Conservation (phyloP, 148 eudicot species). For the Bassia scoparia region DNA sequence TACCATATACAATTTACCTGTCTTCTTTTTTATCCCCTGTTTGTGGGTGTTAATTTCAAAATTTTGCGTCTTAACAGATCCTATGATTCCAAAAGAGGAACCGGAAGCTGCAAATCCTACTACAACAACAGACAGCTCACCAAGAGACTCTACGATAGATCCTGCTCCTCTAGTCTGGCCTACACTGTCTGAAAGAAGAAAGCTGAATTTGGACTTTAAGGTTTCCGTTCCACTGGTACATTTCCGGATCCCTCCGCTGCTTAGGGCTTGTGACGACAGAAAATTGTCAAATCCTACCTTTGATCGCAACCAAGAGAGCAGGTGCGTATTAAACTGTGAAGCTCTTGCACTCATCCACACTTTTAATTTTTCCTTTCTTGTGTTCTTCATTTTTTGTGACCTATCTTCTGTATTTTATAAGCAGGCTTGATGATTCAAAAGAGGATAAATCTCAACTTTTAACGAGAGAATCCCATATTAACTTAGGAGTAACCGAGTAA, state of each 20-base stretch:
- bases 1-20: too few species aligned
- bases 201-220: slow-evolving; percentile 23
- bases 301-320: slow-evolving; percentile 16
- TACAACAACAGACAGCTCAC: slow-evolving; percentile 15
- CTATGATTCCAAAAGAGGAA: slow-evolving; percentile 25
- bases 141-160: slow-evolving; percentile 18
- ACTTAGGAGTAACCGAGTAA: slow-evolving; percentile 19
- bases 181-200: slow-evolving; percentile 23
- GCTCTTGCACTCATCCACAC: neutral
- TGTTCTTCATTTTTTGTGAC: neutral
- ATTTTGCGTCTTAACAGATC: slow-evolving; percentile 1
- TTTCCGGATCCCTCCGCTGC: slow-evolving; percentile 23
- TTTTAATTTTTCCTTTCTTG: neutral
- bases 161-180: too few species aligned
- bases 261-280: slow-evolving; percentile 24
- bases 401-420: neutral
- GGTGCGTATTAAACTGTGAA: slow-evolving; percentile 24
- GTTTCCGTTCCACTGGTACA: slow-evolving; percentile 25
- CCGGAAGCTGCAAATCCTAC: slow-evolving; percentile 21
- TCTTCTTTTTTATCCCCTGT: too few species aligned
- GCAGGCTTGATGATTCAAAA: slow-evolving; percentile 29
- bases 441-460: slow-evolving; percentile 19
- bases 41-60: neutral
- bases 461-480: slow-evolving; percentile 19
- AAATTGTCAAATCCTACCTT: slow-evolving; percentile 12